A percentile compares a stretch with the other conserved stretches of the same genome.
These are phyloP conservation scores for Passiflora organensis DNA, from an alignment of 345 rosid genomes.

Conservation along the genomic window DNA sequence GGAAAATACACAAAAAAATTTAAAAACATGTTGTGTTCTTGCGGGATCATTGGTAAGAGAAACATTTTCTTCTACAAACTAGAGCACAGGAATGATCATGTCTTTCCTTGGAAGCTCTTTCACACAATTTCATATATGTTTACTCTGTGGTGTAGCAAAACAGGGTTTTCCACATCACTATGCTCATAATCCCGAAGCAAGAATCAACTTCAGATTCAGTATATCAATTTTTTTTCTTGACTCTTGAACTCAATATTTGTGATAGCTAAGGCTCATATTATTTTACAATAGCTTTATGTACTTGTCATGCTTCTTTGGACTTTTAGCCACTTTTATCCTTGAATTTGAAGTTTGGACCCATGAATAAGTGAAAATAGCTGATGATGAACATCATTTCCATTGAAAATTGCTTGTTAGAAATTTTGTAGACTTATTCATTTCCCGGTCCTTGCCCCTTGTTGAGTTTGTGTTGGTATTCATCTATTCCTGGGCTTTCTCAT, in stretches of 20 bases:
- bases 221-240: constrained; percentile 14
- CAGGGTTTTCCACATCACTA: constrained; percentile 87
- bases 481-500: not conserved
- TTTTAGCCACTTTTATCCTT: too few species aligned
- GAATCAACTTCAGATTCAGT: constrained; percentile 97
- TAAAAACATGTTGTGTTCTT: constrained; percentile 92
- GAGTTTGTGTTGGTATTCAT: not conserved
- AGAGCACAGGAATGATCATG: not conserved
- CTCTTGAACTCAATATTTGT: too few species aligned
- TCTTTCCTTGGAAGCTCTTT: not conserved
- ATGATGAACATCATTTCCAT: not conserved
- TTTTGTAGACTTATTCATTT: not conserved
- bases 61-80: constrained; percentile 1
- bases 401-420: not conserved
- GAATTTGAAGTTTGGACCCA: too few species aligned
- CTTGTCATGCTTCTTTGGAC: too few species aligned
- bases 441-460: not conserved
- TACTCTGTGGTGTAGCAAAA: constrained; percentile 58
- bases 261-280: not conserved
- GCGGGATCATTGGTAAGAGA: constrained; percentile 84
- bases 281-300: not conserved
- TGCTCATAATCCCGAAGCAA: constrained; percentile 94
- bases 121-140: constrained; percentile 15
- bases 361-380: too few species aligned
- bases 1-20: constrained; percentile 73